These are phyloP conservation scores for Metschnikowia cerradonensis DNA, from an alignment of 805 yeast species.

Conservation along the genomic window DNA sequence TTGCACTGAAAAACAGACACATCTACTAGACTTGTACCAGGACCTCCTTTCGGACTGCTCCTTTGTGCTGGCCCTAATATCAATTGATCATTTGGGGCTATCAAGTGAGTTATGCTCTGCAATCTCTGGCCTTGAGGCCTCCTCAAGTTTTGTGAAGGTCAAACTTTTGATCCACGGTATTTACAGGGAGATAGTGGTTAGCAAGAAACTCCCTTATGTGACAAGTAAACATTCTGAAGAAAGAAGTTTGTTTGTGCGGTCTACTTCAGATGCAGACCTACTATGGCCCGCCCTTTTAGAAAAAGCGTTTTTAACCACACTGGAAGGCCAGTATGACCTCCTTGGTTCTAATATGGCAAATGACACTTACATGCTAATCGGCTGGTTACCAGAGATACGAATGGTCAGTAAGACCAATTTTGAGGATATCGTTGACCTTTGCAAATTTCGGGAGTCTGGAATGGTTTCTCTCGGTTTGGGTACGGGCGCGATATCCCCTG, in stretches of 20 bases:
- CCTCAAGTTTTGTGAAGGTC: conserved; percentile 26
- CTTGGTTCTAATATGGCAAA: conserved; percentile 73
- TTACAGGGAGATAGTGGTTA: conserved; percentile 43
- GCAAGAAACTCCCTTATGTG: conserved; percentile 43
- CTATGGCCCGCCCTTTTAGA: conserved; percentile 75
- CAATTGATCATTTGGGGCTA: conserved; percentile 30
- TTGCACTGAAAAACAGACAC: not conserved
- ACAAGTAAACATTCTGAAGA: conserved; percentile 10
- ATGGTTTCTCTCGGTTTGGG: conserved; percentile 61
- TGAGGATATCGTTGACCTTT: conserved; percentile 16
- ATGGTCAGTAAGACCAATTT: conserved; percentile 32
- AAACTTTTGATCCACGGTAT: conserved; percentile 51
- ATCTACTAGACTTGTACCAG: conserved; percentile 35
- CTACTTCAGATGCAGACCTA: conserved; percentile 28
- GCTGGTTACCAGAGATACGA: conserved; percentile 67
- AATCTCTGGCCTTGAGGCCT: conserved; percentile 22
- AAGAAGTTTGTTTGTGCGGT: conserved; percentile 33
- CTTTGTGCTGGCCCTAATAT: conserved; percentile 63
- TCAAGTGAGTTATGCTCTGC: conserved; percentile 14
- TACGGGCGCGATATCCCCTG: conserved; percentile 46
- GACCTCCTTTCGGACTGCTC: conserved; percentile 66
- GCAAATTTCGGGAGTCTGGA: conserved; percentile 27
- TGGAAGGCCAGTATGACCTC: conserved; percentile 56
- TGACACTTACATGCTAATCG: conserved; percentile 62
- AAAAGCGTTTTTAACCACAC: conserved; percentile 63